Percentiles rank a stretch among this genome's conserved stretches.
Conservation (phyloP, 331 rosid species). For the Quercus tomentella region DNA sequence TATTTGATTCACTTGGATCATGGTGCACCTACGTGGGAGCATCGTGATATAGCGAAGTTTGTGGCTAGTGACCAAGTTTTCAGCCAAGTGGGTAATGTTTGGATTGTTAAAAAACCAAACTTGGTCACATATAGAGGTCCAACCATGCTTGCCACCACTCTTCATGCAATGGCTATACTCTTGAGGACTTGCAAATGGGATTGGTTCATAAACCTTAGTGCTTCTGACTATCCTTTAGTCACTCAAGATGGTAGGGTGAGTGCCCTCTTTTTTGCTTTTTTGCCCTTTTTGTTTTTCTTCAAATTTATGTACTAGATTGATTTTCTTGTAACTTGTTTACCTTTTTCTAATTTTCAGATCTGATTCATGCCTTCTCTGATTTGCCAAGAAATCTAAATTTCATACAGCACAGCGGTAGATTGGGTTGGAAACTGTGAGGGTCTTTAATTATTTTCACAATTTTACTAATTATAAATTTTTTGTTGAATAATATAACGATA, state of each 20-base stretch:
- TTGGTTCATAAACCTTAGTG: conserved; percentile 95
- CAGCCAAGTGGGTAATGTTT: conserved; percentile 68
- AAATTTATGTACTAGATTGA: too few relatives aligned
- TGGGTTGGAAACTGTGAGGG: conserved; percentile 92
- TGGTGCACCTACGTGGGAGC: conserved; percentile 64
- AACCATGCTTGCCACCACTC: conserved; percentile 94
- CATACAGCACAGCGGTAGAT: conserved; percentile 70
- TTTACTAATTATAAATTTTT: not conserved
- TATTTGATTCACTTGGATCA: conserved; percentile 79
- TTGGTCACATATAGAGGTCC: conserved; percentile 93
- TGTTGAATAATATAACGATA: too few relatives aligned
- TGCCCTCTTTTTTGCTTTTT: conserved; percentile 22
- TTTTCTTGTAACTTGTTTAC: not conserved
- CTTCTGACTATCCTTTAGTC: conserved; percentile 80
- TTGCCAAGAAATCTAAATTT: conserved; percentile 75
- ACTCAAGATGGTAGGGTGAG: conserved; percentile 99
- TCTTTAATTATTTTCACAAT: not conserved
- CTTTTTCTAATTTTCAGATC: conserved; percentile 44
- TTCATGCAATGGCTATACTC: conserved; percentile 79
- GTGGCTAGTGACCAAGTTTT: conserved; percentile 56
- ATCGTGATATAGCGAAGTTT: conserved; percentile 42
- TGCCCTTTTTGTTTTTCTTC: not conserved
- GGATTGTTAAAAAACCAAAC: conserved; percentile 72
- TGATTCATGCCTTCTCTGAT: conserved; percentile 71
- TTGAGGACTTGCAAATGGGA: conserved; percentile 69